These are phyloP conservation scores for Ophiocordyceps camponoti-leonardi DNA, from an alignment of 2,329 filamentous ascomycete species.

Conservation along the genomic window DNA sequence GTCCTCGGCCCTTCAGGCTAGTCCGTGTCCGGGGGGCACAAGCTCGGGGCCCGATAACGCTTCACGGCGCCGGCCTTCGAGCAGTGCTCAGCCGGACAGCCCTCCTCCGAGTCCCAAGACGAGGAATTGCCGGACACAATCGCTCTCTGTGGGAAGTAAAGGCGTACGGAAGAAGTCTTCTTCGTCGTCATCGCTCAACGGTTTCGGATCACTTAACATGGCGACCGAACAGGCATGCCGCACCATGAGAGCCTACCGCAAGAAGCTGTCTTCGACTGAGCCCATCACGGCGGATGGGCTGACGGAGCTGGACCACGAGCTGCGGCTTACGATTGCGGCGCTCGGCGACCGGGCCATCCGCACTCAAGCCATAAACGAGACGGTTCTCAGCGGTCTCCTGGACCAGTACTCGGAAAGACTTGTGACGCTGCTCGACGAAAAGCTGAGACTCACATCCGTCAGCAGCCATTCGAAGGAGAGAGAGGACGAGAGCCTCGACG, in stretches of 20 bases:
- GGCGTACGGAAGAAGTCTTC: conserved; percentile 32
- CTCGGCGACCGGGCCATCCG: conserved; percentile 38
- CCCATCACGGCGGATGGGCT: conserved; percentile 38
- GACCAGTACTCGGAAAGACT: conserved; percentile 62
- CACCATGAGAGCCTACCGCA: conserved; percentile 43
- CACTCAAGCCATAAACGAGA: conserved; percentile 38
- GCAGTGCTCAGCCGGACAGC: conserved; percentile 25
- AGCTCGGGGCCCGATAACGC: conserved; percentile 30
- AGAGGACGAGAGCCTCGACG: conserved; percentile 12
- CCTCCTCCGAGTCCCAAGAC: conserved; percentile 32
- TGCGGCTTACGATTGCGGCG: conserved; percentile 44
- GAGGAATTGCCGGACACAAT: conserved; percentile 31
- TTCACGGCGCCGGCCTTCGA: conserved; percentile 28
- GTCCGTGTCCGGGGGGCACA: conserved; percentile 17
- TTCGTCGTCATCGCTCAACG: conserved; percentile 23
- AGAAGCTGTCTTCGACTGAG: conserved; percentile 40
- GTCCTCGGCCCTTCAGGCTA: conserved; percentile 19
- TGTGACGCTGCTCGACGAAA: conserved; percentile 55
- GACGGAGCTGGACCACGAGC: conserved; percentile 46
- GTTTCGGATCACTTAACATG: conserved; percentile 39
- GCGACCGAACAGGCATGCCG: conserved; percentile 49
- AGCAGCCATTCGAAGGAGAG: conserved; percentile 17
- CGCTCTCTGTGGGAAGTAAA: conserved; percentile 30
- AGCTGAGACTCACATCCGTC: conserved; percentile 31
- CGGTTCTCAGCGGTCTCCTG: conserved; percentile 43